Evolutionary conservation across 106 monocot genomes (phyloP), one percentile per base, ranked within the genome.

Genomic region (Cymbidium sinense): DNA sequence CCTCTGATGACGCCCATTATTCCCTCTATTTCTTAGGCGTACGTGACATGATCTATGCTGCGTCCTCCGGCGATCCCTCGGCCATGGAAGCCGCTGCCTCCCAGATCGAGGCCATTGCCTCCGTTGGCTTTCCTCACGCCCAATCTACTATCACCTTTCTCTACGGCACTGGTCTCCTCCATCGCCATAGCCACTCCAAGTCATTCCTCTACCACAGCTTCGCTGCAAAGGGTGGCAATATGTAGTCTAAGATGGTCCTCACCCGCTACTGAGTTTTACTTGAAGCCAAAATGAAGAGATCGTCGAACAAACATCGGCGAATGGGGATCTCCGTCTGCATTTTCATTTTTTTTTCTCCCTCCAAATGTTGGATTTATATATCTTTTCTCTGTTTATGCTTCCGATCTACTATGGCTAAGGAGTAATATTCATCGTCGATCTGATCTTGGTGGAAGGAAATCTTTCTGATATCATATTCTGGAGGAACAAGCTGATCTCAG

Each of bases 191-290:
- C 84, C 85, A 70, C 12, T 35, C 87, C 30, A 94, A 86, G 79
- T 77, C 91, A 5, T 88, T 92, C 76, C 82, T 99, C 19, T 85
- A 84, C 64, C 98, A 99, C 75, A 73, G 83, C 25, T 99, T 99
- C 34, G 92, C 94, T 0, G 85, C 92, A 18, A 84, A 94, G 5
- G 88, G 77, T 0, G 94, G 94, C 34, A 91, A 87, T 54, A 86
- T 90, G 84, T 90, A 94, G 83, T 99, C 98, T 35, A 94, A 92
- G 90, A 94, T 99, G 98, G 87, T 83, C 19, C 90, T 94, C 21
- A 94, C 94, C 5, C n/a, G n/a, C n/a, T n/a, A n/a, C n/a, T n/a
- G n/a, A n/a, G n/a, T n/a, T n/a, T n/a, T n/a, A n/a, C n/a, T n/a
- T n/a, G n/a, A n/a, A n/a, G n/a, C n/a, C n/a, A n/a, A n/a, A n/a